Evolutionary conservation across 495 filamentous ascomycete species (phyloP), one percentile per base, ranked within the genome.

Genomic region (Penicillium desertorum): DNA sequence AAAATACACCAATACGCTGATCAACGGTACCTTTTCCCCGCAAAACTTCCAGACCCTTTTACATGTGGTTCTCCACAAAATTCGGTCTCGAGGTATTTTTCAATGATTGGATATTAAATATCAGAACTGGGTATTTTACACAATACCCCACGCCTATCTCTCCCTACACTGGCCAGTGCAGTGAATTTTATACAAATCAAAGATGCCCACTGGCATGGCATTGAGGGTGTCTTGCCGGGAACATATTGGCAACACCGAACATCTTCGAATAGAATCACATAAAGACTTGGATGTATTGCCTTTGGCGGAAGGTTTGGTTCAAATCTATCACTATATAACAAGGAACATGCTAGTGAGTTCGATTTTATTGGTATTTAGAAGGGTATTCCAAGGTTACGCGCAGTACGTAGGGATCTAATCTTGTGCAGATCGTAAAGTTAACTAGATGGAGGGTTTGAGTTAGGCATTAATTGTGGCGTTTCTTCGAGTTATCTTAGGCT

Each of bases 181-280:
- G 46, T 50, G 19, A 47, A 59, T 51, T 51, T 36, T 16, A 58
- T 54, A 53, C 48, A 48, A 50, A 57, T 12, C 55, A 55, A 51
- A 50, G 51, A 64, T 58, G 58, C 52, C 41, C 61, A 57, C 58
- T 52, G 10, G 9, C 29, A 11, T 30, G 29, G 29, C 10, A 30
- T 30, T 30, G 29, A 30, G 29, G 10, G 29, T 9, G 29, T 30
- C 29, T 30, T 30, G 2, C 9, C 29, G 29, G 29, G 5, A 29
- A 30, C 11, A 30, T 30, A 29, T 29, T 8, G 27, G 7, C 5
- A 29, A 29, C 7, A 9, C 27, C 4, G 27, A 29, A 29, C 27
- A 29, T 29, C 7, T 8, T 29, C 27, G 7, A 7, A 29, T 7
- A 29, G 27, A 9, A 29, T 29, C 6, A 9, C 25, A 8, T 27